Evolutionary conservation across 1,284 basidiomycete species (phyloP).

Genomic region (Coniophora puteana): DNA sequence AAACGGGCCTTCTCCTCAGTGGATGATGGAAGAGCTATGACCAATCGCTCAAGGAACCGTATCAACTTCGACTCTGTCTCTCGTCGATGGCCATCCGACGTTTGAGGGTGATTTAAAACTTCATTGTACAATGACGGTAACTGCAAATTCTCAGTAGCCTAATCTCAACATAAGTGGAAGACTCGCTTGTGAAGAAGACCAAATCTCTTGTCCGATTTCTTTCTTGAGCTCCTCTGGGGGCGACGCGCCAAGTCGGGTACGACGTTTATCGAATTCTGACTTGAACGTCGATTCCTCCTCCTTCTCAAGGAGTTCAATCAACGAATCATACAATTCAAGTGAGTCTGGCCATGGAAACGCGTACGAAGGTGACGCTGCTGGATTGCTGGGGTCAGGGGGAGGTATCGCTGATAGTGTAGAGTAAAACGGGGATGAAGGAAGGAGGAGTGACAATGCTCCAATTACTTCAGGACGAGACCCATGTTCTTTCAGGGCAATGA

Average conservation of each 20-base stretch:
- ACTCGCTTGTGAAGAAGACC: conserved; percentile 53
- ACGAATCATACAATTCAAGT: too few relatives aligned
- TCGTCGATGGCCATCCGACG: conserved; percentile 69
- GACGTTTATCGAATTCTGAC: conserved; percentile 71
- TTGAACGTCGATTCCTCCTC: conserved; percentile 55
- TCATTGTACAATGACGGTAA: conserved; percentile 70
- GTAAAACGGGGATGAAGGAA: too few relatives aligned
- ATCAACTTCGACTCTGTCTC: conserved; percentile 71
- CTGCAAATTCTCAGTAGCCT: conserved; percentile 31
- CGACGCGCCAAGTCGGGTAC: conserved; percentile 70
- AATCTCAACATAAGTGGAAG: conserved; percentile 5
- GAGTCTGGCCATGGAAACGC: too few relatives aligned
- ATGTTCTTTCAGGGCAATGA: conserved; percentile 47
- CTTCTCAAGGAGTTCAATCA: too few relatives aligned
- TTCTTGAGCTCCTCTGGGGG: conserved; percentile 65
- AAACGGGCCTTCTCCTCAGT: conserved; percentile 45
- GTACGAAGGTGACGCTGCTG: too few relatives aligned
- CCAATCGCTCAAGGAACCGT: conserved; percentile 52
- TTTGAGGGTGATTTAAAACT: conserved; percentile 72
- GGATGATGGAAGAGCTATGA: conserved; percentile 51
- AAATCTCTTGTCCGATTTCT: conserved; percentile 64
- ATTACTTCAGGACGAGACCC: too few relatives aligned
- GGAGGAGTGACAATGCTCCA: too few relatives aligned
- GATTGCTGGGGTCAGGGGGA: too few relatives aligned
- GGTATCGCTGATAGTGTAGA: too few relatives aligned